Conservation (phyloP, 1,139 yeast species). For the Geotrichum candidum region DNA sequence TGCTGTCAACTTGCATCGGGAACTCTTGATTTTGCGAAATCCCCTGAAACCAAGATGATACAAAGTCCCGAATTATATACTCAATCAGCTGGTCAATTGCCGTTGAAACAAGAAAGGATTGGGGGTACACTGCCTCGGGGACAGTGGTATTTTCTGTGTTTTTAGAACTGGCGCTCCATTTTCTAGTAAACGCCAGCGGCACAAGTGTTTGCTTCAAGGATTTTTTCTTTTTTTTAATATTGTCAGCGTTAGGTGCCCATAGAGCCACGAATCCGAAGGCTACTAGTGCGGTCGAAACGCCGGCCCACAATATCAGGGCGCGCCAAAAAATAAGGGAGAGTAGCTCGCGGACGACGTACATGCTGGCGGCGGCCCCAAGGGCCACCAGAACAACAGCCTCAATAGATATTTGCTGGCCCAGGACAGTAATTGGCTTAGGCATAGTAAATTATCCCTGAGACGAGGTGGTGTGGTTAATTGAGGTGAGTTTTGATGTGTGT, state of each 20-base stretch:
- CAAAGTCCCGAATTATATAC: constrained; percentile 53
- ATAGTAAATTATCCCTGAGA: not conserved
- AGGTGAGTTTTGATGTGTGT: too few species aligned
- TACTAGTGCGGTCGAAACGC: constrained; percentile 22
- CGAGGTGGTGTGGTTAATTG: not conserved
- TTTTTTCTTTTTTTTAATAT: constrained; percentile 1
- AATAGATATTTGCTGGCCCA: constrained; percentile 20
- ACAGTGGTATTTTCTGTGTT: not conserved
- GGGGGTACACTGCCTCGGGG: constrained; percentile 37
- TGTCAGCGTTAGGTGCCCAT: constrained; percentile 19
- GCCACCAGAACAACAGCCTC: constrained; percentile 22
- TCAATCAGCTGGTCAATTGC: constrained; percentile 49
- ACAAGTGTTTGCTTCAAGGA: constrained; percentile 11
- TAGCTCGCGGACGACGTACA: constrained; percentile 22
- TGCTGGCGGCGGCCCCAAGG: constrained; percentile 20
- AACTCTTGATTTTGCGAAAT: constrained; percentile 43
- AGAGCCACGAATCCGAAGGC: constrained; percentile 18
- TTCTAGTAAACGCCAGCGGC: constrained; percentile 22
- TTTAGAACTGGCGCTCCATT: not conserved
- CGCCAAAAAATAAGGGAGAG: constrained; percentile 22
- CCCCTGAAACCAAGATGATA: constrained; percentile 56
- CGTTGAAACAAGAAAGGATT: constrained; percentile 49
- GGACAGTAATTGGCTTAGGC: constrained; percentile 16
- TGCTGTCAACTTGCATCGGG: constrained; percentile 47
- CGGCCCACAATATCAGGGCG: constrained; percentile 23